Conservation (phyloP, 1,284 basidiomycete genomes). For the Uromyces viciae-fabae region DNA sequence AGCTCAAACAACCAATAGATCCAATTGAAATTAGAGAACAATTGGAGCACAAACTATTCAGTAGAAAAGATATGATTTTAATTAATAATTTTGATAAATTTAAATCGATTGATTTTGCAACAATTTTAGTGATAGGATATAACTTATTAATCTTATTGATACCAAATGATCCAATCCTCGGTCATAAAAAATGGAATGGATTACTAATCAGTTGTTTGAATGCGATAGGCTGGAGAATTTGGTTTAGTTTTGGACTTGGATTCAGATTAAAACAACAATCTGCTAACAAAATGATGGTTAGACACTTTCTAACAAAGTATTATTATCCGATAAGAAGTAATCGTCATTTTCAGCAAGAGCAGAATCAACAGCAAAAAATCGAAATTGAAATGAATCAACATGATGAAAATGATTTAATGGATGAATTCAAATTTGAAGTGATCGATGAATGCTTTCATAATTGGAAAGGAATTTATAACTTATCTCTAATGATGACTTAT, state of each 20-base stretch:
- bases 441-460: slow-evolving; percentile 86
- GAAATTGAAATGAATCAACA: not conserved
- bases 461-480: slow-evolving; percentile 90
- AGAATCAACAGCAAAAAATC: not conserved
- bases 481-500: slow-evolving; percentile 91
- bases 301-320: slow-evolving; percentile 79
- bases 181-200: not conserved
- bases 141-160: slow-evolving; percentile 59
- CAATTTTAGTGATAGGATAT: slow-evolving; percentile 64
- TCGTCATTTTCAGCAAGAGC: too few species aligned
- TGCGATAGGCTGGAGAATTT: slow-evolving; percentile 76
- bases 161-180: slow-evolving; percentile 55
- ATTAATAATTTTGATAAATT: slow-evolving; percentile 78
- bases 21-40: slow-evolving; percentile 67
- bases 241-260: slow-evolving; percentile 86
- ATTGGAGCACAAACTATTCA: slow-evolving; percentile 81
- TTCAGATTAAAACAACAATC: slow-evolving; percentile 77
- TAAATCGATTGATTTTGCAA: slow-evolving; percentile 67
- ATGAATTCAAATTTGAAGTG: slow-evolving; percentile 62
- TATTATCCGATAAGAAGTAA: slow-evolving; percentile 61
- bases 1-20: slow-evolving; percentile 15
- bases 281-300: slow-evolving; percentile 78
- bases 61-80: slow-evolving; percentile 72
- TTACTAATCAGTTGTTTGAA: slow-evolving; percentile 70
- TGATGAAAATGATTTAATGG: slow-evolving; percentile 37